Conservation (phyloP, 2,329 filamentous ascomycete species). For the Monosporascus ibericus region DNA sequence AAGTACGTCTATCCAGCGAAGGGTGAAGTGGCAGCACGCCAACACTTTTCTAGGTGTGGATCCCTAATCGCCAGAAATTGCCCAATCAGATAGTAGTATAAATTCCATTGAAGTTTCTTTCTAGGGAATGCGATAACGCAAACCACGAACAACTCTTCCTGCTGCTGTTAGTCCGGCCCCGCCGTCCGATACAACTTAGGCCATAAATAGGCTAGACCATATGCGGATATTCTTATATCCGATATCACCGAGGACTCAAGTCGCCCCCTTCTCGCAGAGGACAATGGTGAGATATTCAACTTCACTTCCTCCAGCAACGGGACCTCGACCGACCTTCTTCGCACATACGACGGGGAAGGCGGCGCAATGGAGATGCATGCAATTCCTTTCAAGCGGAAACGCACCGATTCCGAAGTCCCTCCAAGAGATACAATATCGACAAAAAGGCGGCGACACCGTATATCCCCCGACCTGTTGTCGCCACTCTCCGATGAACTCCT, state of each 20-base stretch:
- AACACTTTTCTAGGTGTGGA: no score
- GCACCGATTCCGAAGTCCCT: conserved; percentile 9
- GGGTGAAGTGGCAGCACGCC: no score
- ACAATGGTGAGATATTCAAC: neutral
- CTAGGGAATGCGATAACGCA: no score
- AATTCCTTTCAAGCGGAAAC: conserved; percentile 20
- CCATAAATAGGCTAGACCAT: no score
- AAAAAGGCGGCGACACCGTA: conserved; percentile 37
- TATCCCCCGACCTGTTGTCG: conserved; percentile 56
- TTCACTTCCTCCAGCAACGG: conserved; percentile 6
- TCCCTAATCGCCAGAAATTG: no score
- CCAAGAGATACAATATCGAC: conserved; percentile 9
- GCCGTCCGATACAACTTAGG: no score
- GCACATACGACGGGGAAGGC: neutral
- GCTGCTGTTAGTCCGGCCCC: no score
- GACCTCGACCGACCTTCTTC: neutral
- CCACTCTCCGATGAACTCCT: conserved; percentile 81
- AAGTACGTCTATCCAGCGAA: no score
- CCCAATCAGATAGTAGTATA: no score
- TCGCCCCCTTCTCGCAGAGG: neutral
- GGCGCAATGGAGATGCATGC: neutral
- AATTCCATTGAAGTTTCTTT: no score
- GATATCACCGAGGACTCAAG: neutral
- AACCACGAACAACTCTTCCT: no score
- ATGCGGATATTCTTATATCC: neutral